Evolutionary conservation across 345 rosid species (phyloP).

Genomic region (Carallia pectinifolia): DNA sequence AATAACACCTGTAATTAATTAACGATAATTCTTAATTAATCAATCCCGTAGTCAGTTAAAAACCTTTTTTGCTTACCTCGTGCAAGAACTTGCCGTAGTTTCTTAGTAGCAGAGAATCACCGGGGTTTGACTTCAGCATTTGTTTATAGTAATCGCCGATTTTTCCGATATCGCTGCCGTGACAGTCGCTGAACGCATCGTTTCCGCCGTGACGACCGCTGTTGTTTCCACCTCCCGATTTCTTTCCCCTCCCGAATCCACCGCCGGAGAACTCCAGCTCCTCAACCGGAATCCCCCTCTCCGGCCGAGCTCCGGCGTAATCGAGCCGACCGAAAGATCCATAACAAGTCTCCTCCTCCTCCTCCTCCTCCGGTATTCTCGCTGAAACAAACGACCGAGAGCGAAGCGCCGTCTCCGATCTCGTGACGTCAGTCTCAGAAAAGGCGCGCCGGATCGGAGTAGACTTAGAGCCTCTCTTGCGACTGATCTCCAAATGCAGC

Average conservation of each 20-base stretch:
- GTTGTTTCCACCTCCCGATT: constrained; percentile 14
- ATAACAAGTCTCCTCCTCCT: constrained; percentile 2
- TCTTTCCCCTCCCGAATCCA: constrained; percentile 34
- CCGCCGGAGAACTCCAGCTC: constrained; percentile 37
- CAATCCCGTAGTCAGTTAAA: not conserved
- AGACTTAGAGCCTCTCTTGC: constrained; percentile 7
- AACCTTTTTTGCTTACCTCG: constrained; percentile 45
- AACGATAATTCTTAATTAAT: too few relatives aligned
- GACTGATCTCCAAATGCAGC: constrained; percentile 38
- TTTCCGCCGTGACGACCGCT: constrained; percentile 18
- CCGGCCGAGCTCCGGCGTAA: constrained; percentile 32
- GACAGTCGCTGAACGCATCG: not conserved
- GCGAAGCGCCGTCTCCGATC: constrained; percentile 24
- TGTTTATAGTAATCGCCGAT: constrained; percentile 65
- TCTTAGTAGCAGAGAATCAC: constrained; percentile 59
- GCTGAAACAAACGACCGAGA: constrained; percentile 33
- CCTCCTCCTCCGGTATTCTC: constrained; percentile 50
- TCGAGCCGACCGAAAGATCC: not conserved
- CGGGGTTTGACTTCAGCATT: constrained; percentile 63
- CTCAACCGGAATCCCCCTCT: constrained; percentile 37
- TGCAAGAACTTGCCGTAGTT: constrained; percentile 74
- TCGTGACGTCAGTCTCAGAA: constrained; percentile 51
- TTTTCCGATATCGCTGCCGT: constrained; percentile 31
- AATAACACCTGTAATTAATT: not conserved
- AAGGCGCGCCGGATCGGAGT: constrained; percentile 44